Evolutionary conservation across 176 grass and related monocot genomes (phyloP).

Genomic region (Lolium multiflorum): DNA sequence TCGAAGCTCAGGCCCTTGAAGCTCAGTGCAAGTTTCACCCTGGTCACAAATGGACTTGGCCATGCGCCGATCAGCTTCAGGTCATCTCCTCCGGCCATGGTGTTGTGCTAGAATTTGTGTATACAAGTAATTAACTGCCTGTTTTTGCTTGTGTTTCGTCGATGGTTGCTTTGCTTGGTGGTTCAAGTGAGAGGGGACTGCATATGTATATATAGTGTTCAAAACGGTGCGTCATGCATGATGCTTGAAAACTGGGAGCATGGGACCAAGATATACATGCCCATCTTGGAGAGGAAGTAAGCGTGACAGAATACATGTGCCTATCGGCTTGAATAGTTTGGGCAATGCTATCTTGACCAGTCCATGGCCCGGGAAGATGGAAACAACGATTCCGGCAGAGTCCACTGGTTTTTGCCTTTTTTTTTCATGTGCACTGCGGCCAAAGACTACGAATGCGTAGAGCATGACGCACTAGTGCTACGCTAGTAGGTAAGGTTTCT

Average conservation of each 20-base stretch:
- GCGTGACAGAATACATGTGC: background rate
- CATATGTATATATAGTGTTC: background rate
- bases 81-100: background rate
- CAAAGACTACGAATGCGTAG: background rate
- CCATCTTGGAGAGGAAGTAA: too few relatives aligned
- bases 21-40: background rate
- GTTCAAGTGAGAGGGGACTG: background rate
- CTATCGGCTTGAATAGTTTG: background rate
- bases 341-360: background rate
- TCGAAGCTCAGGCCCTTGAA: slow-evolving; percentile 43
- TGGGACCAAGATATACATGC: too few relatives aligned
- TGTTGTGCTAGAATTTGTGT: background rate
- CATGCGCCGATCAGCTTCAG: background rate
- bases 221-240: too few relatives aligned
- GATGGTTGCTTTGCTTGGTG: background rate
- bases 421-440: background rate
- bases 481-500: background rate
- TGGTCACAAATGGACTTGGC: background rate
- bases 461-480: too few relatives aligned
- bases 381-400: background rate
- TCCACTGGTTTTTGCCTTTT: background rate
- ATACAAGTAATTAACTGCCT: background rate
- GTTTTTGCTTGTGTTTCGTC: background rate
- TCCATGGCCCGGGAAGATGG: background rate
- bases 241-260: too few relatives aligned